A percentile compares a stretch with the other conserved stretches of the same genome.
Evolutionary conservation across 2,329 filamentous ascomycete species (phyloP).

Genomic region (Neonectria faginata): DNA sequence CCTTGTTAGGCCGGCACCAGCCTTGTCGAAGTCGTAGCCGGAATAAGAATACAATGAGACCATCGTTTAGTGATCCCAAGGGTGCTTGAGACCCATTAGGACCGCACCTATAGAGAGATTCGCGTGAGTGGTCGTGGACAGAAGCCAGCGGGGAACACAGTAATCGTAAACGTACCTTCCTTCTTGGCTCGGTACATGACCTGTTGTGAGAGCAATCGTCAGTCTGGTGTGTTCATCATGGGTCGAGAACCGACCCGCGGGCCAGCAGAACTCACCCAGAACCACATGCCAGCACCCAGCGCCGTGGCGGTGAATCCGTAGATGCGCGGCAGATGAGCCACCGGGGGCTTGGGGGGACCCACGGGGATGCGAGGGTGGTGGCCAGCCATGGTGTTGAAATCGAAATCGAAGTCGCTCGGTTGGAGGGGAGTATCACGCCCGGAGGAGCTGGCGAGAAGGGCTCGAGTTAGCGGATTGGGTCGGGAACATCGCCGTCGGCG

Average conservation of each 20-base stretch:
- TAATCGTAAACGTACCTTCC: slow-evolving; percentile 71
- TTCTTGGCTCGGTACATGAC: slow-evolving; percentile 97
- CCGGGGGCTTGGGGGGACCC: slow-evolving; percentile 55
- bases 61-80: slow-evolving; percentile 84
- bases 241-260: background rate
- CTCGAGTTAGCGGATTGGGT: background rate
- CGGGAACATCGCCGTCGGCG: background rate
- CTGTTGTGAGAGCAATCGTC: slow-evolving; percentile 58
- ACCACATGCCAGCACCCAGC: slow-evolving; percentile 98
- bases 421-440: slow-evolving; percentile 9
- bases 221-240: background rate
- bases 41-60: slow-evolving; percentile 28
- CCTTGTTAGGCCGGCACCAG: slow-evolving; percentile 17
- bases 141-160: background rate
- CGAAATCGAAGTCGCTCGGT: slow-evolving; percentile 19
- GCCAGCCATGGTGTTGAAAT: slow-evolving; percentile 41
- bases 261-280: slow-evolving; percentile 77
- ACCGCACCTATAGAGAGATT: slow-evolving; percentile 67
- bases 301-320: slow-evolving; percentile 90
- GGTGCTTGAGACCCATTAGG: slow-evolving; percentile 93
- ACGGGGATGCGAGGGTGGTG: slow-evolving; percentile 44
- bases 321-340: slow-evolving; percentile 66
- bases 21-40: slow-evolving; percentile 26
- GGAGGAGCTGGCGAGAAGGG: slow-evolving; percentile 6
- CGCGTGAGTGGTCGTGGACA: slow-evolving; percentile 27